Evolutionary conservation across 352 stramenopile species (phyloP).

Genomic region (Poterioochromonas sp.): DNA sequence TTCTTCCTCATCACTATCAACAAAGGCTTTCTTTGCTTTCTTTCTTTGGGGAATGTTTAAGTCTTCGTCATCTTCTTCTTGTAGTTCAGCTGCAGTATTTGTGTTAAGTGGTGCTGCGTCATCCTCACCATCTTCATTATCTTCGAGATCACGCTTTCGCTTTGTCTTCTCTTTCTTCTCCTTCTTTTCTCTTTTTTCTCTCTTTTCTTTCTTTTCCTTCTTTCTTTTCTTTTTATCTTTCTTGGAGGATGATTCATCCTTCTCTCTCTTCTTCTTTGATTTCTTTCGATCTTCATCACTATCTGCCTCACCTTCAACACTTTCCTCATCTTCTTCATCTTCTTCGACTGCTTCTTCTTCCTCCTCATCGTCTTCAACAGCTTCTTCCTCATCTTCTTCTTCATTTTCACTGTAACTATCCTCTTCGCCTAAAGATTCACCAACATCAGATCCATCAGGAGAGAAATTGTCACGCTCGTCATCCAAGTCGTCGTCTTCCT

Average conservation of each 20-base stretch:
- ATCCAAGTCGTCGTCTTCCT: not conserved
- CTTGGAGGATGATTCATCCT: no score
- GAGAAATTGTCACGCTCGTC: not conserved
- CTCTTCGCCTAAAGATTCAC: no score
- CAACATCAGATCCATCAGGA: no score
- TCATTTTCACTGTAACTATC: no score
- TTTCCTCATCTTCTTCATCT: not conserved
- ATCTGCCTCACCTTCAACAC: not conserved
- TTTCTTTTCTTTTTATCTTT: slow-evolving; percentile 7
- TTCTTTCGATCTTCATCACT: slow-evolving; percentile 20
- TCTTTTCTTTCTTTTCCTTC: slow-evolving; percentile 16
- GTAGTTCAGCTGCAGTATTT: not conserved
- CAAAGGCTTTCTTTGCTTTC: slow-evolving; percentile 35
- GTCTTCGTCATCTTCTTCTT: not conserved
- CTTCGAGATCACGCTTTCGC: not conserved
- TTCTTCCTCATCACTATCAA: slow-evolving; percentile 29
- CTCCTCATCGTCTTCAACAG: not conserved
- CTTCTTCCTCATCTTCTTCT: no score
- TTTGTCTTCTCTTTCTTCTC: slow-evolving; percentile 22
- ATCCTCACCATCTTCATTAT: not conserved
- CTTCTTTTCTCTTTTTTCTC: slow-evolving; percentile 21
- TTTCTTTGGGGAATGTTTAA: slow-evolving; percentile 19
- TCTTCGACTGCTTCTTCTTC: slow-evolving; percentile 5
- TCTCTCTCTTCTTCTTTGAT: not conserved
- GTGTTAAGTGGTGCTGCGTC: not conserved